These are phyloP conservation scores for Camellia lanceoleosa DNA, from an alignment of 148 eudicot species.

Conservation along the genomic window DNA sequence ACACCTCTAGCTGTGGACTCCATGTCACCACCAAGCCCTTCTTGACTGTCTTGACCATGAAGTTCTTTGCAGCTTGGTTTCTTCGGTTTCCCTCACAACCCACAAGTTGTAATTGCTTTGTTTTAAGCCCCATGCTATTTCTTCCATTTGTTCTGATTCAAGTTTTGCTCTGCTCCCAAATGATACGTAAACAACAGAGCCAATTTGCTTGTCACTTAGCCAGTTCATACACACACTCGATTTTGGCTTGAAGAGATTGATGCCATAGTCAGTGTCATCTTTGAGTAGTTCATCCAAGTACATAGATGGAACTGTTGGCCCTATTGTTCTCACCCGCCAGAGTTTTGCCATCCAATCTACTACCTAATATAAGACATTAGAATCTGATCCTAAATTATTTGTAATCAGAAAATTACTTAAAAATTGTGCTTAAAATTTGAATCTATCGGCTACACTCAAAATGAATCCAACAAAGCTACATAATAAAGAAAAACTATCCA, in stretches of 20 bases:
- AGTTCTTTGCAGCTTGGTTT: conserved; percentile 33
- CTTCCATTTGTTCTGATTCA: conserved; percentile 37
- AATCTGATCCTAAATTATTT: background rate
- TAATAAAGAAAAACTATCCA: no score
- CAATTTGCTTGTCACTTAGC: conserved; percentile 39
- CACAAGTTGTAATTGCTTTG: conserved; percentile 33
- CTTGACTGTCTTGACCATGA: conserved; percentile 16
- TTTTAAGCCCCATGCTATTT: conserved; percentile 40
- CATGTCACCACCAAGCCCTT: conserved; percentile 46
- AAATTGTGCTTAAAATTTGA: no score
- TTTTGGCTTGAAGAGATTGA: conserved; percentile 42
- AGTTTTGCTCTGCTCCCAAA: conserved; percentile 53
- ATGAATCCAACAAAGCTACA: no score
- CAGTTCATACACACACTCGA: conserved; percentile 27
- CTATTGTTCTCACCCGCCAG: conserved; percentile 42
- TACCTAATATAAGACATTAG: conserved; percentile 19
- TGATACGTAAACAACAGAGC: conserved; percentile 57
- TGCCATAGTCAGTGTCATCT: conserved; percentile 49
- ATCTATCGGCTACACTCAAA: no score
- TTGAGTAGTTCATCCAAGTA: conserved; percentile 47
- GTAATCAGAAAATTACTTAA: no score
- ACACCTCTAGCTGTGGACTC: conserved; percentile 54
- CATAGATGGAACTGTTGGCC: conserved; percentile 62
- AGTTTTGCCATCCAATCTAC: conserved; percentile 42
- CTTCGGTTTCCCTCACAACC: conserved; percentile 52